Conservation (phyloP, 2,329 filamentous ascomycete species). For the Harringtonia aguacate region DNA sequence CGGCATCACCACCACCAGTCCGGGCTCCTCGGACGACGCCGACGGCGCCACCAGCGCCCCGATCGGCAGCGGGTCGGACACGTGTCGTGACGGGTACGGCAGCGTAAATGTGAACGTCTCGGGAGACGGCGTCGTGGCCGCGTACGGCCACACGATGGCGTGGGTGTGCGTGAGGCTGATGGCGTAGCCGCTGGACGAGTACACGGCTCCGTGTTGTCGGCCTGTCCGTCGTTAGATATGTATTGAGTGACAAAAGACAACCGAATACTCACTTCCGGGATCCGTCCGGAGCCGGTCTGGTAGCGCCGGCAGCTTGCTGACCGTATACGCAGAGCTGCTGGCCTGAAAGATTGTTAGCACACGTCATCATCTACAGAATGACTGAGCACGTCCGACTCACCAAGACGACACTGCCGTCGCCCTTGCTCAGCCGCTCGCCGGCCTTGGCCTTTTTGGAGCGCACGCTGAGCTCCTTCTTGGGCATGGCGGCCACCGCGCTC, state of each 20-base stretch:
- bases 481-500: constrained; percentile 13
- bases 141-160: constrained; percentile 87
- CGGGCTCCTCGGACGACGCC: constrained; percentile 68
- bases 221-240: constrained; percentile 27
- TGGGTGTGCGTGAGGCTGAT: constrained; percentile 71
- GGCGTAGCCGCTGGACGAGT: constrained; percentile 59
- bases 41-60: constrained; percentile 74
- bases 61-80: constrained; percentile 64
- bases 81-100: constrained; percentile 57
- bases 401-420: constrained; percentile 56
- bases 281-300: constrained; percentile 65
- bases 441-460: constrained; percentile 52
- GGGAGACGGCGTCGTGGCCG: constrained; percentile 52
- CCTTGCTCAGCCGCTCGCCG: constrained; percentile 53
- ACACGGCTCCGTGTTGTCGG: constrained; percentile 55
- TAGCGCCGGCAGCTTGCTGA: constrained; percentile 73
- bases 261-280: constrained; percentile 44
- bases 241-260: neutral
- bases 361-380: constrained; percentile 1
- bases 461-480: constrained; percentile 45
- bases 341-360: constrained; percentile 40
- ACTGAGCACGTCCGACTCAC: constrained; percentile 27
- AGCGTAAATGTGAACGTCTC: constrained; percentile 74
- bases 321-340: constrained; percentile 73
- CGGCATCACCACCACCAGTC: constrained; percentile 78